Evolutionary conservation across 1,284 basidiomycete genomes (phyloP).

Genomic region (Apiotrichum laibachii): DNA sequence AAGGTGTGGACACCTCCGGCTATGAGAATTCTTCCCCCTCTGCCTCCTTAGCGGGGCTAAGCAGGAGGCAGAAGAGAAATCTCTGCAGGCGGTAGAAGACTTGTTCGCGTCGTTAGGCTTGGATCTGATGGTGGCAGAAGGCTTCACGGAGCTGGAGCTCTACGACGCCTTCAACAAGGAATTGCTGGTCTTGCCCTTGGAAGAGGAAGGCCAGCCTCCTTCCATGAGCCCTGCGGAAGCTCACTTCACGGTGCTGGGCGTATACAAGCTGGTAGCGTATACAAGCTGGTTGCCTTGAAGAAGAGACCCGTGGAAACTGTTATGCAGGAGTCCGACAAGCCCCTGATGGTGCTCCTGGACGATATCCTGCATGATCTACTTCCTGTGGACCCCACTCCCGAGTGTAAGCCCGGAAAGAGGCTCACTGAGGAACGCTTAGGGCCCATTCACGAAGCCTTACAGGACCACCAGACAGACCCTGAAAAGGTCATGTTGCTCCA

Average conservation of each 20-base stretch:
- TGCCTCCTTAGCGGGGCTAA: no score
- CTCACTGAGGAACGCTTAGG: neutral
- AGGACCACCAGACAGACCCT: neutral
- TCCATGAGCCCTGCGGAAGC: no score
- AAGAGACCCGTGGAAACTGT: conserved; percentile 12
- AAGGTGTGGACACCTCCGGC: no score
- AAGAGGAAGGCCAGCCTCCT: no score
- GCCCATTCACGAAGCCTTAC: neutral
- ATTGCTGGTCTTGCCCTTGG: no score
- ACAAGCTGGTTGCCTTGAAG: conserved; percentile 15
- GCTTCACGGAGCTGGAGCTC: neutral
- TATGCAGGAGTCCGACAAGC: conserved; percentile 8
- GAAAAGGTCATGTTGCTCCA: conserved; percentile 3
- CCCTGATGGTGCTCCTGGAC: neutral
- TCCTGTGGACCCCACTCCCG: neutral
- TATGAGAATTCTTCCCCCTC: no score
- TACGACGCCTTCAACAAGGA: no score
- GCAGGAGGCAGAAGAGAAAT: no score
- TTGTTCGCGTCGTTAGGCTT: neutral
- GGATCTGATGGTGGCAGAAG: neutral
- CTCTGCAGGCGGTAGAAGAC: no score
- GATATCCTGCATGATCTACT: neutral
- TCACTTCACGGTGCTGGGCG: no score
- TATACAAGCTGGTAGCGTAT: conserved; percentile 3
- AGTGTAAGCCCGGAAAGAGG: neutral